These are phyloP conservation scores for Plasmopara viticola DNA, from an alignment of 352 stramenopile genomes.

Conservation along the genomic window DNA sequence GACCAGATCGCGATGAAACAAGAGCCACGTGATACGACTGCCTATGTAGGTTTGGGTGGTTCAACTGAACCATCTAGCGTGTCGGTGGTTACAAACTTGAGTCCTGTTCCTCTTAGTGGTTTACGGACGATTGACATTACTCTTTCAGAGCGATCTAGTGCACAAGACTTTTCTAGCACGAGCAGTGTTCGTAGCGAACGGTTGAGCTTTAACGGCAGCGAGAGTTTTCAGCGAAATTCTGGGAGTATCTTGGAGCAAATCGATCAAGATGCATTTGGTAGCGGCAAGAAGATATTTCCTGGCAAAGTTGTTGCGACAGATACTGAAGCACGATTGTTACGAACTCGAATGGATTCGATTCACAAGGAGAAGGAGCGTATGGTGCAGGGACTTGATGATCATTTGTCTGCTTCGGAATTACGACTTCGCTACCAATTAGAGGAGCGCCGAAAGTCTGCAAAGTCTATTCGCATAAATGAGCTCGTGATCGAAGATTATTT, in stretches of 20 bases:
- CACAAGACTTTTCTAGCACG: constrained; percentile 18
- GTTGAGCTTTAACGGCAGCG: constrained; percentile 15
- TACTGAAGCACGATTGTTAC: constrained; percentile 75
- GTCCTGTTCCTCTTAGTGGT: constrained; percentile 20
- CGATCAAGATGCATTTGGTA: constrained; percentile 73
- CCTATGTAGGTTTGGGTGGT: constrained; percentile 71
- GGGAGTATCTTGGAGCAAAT: constrained; percentile 71
- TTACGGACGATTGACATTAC: constrained; percentile 21
- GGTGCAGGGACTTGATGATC: constrained; percentile 35
- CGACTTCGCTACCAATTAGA: constrained; percentile 42
- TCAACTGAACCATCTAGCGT: constrained; percentile 47
- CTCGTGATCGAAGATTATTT: constrained; percentile 87
- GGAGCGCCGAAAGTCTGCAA: constrained; percentile 31
- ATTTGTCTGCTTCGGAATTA: constrained; percentile 52
- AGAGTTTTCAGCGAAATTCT: constrained; percentile 2
- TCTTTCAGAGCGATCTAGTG: constrained; percentile 12
- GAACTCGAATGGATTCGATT: constrained; percentile 66
- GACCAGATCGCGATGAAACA: constrained; percentile 64
- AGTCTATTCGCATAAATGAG: constrained; percentile 66
- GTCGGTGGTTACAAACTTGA: constrained; percentile 73
- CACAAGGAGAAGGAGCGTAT: constrained; percentile 73
- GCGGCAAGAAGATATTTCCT: constrained; percentile 58
- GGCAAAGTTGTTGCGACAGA: constrained; percentile 58
- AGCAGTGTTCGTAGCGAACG: constrained; percentile 25
- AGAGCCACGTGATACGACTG: constrained; percentile 61